Conservation (phyloP, 108 stramenopile species). For the Hondaea fermentalgiana region DNA sequence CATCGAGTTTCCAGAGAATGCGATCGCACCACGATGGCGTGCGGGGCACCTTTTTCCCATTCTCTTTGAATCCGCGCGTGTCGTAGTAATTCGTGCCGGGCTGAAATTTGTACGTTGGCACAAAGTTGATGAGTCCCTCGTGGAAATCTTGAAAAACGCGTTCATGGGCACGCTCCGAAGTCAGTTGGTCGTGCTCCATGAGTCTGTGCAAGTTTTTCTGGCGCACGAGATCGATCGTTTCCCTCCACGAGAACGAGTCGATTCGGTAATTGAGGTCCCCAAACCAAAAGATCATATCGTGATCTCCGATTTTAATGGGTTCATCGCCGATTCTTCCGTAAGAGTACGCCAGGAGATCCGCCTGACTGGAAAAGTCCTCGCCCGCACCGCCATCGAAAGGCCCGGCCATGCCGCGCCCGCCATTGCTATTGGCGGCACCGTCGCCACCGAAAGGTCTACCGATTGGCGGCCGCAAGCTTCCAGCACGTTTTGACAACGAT, state of each 20-base stretch:
- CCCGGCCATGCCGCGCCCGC: too few species aligned
- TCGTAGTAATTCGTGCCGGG: background rate
- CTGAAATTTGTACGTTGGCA: background rate
- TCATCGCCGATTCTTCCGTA: background rate
- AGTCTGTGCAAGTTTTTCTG: background rate
- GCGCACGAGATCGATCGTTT: background rate
- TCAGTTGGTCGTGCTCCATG: slow-evolving; percentile 11
- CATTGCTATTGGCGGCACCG: too few species aligned
- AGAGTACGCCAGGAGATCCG: background rate
- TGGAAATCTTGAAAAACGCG: slow-evolving; percentile 2
- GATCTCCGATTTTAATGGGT: background rate
- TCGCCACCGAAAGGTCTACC: background rate
- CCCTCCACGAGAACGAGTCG: slow-evolving; percentile 2
- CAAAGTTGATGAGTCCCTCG: background rate
- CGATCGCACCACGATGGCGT: background rate
- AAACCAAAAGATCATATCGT: background rate
- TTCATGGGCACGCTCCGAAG: background rate
- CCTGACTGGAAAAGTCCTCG: background rate
- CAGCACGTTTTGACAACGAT: background rate
- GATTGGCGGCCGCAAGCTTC: background rate
- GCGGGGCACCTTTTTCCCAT: background rate
- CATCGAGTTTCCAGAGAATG: background rate
- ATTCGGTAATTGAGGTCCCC: background rate
- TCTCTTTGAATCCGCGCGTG: background rate
- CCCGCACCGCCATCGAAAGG: too few species aligned